A percentile compares a stretch with the other conserved stretches of the same genome.
Conservation (phyloP, 1,284 basidiomycete species). For the Serendipita sp. region DNA sequence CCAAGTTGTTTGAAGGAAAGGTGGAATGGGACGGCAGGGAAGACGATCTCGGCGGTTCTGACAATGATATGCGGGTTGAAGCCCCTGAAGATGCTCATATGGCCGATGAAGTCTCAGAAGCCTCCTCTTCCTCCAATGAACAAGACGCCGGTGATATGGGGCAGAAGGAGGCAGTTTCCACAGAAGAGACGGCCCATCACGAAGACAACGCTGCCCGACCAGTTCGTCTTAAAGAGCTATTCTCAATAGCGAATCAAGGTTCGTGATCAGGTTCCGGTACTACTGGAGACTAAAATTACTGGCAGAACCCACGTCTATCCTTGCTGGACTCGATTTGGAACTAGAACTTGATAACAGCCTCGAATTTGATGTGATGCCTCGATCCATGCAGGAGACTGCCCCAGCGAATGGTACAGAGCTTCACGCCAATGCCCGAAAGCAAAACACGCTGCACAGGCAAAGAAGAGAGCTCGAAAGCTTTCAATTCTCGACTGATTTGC, state of each 20-base stretch:
- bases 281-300: neutral
- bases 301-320: neutral
- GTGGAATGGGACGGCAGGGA: neutral
- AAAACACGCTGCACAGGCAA: neutral
- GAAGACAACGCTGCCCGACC: neutral
- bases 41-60: neutral
- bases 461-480: slow-evolving; percentile 7
- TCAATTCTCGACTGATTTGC: neutral
- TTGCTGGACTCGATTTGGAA: neutral
- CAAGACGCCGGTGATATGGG: neutral
- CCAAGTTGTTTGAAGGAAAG: slow-evolving; percentile 1
- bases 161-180: neutral
- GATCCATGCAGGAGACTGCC: neutral
- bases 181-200: neutral
- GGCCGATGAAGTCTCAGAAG: neutral
- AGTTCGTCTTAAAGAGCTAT: neutral
- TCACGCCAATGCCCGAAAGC: neutral
- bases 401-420: neutral
- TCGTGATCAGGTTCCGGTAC: neutral
- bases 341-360: neutral
- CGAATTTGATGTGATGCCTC: neutral
- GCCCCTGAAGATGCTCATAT: neutral
- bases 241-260: neutral
- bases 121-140: neutral
- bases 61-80: neutral